Percentiles rank a stretch among this genome's conserved stretches.
Conservation (phyloP, 352 stramenopile species). For the Phytophthora vignae region DNA sequence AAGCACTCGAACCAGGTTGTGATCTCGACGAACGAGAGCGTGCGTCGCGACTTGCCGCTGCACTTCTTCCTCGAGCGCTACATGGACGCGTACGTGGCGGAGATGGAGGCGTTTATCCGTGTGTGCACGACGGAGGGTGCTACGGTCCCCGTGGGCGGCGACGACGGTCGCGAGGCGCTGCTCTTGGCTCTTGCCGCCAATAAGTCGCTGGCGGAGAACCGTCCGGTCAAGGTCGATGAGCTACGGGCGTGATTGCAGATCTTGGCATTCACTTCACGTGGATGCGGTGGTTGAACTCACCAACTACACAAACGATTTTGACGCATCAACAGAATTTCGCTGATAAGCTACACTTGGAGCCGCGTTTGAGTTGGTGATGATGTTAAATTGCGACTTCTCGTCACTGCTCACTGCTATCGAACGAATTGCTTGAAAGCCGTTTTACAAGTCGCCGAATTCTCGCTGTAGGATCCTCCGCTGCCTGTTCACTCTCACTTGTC, state of each 20-base stretch:
- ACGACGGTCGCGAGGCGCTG: constrained; percentile 72
- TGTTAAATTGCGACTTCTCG: not conserved
- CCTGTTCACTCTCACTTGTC: constrained; percentile 1
- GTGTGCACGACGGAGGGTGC: constrained; percentile 52
- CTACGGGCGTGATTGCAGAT: constrained; percentile 24
- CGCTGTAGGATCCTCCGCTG: constrained; percentile 8
- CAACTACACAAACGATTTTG: too few relatives aligned
- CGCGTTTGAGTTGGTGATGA: not conserved
- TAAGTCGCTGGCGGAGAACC: constrained; percentile 73
- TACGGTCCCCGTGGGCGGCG: constrained; percentile 58
- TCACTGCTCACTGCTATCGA: constrained; percentile 14
- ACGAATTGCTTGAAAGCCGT: constrained; percentile 25
- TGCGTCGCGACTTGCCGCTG: constrained; percentile 89
- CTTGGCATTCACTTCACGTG: too few relatives aligned
- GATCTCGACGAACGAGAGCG: constrained; percentile 54
- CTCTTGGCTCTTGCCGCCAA: constrained; percentile 74
- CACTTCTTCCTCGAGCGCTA: constrained; percentile 96
- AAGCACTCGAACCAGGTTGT: constrained; percentile 92
- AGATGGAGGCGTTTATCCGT: constrained; percentile 77
- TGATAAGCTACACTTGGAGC: too few relatives aligned
- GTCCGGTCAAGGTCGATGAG: constrained; percentile 69
- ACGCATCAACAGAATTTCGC: too few relatives aligned
- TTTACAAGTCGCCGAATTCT: constrained; percentile 31
- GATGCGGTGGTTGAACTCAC: too few relatives aligned
- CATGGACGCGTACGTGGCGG: constrained; percentile 87